A percentile compares a stretch with the other conserved stretches of the same genome.
Conservation (phyloP, 371 early-diverging fungal genomes). For the Rhizopus delemar region DNA sequence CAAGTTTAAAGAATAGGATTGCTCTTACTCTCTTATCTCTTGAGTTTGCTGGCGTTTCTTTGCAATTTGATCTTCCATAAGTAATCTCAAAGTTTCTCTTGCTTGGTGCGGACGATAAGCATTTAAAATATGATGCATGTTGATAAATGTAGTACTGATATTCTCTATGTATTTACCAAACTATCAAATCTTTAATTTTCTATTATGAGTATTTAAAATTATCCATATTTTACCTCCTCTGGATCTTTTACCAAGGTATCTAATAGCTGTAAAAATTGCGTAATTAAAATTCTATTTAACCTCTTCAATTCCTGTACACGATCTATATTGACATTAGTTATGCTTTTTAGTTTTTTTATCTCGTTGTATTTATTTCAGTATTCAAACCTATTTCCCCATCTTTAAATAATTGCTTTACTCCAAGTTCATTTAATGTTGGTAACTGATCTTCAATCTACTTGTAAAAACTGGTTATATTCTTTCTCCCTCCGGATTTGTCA, state of each 20-base stretch:
- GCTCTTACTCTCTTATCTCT: constrained; percentile 51
- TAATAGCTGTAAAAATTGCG: constrained; percentile 69
- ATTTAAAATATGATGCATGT: constrained; percentile 74
- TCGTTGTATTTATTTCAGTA: background rate
- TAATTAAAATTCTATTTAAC: constrained; percentile 69
- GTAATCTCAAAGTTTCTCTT: constrained; percentile 67
- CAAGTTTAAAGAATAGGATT: background rate
- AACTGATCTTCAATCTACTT: constrained; percentile 61
- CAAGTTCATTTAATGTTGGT: constrained; percentile 64
- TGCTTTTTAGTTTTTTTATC: background rate
- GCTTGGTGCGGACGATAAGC: constrained; percentile 76
- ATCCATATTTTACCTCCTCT: constrained; percentile 41
- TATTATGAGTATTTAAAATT: background rate
- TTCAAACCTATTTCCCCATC: constrained; percentile 35
- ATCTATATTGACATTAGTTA: constrained; percentile 43
- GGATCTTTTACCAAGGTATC: constrained; percentile 60
- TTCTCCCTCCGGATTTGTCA: background rate
- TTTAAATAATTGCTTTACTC: constrained; percentile 68
- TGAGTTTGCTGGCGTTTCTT: constrained; percentile 53
- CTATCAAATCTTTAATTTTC: constrained; percentile 27
- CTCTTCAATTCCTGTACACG: constrained; percentile 72
- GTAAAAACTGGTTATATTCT: background rate
- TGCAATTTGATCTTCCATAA: constrained; percentile 72
- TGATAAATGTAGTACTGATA: constrained; percentile 69
- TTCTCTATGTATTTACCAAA: constrained; percentile 61